phyloP scores from a whole-genome alignment of 352 stramenopile species.

The Globisporangium nodosum region DNA sequence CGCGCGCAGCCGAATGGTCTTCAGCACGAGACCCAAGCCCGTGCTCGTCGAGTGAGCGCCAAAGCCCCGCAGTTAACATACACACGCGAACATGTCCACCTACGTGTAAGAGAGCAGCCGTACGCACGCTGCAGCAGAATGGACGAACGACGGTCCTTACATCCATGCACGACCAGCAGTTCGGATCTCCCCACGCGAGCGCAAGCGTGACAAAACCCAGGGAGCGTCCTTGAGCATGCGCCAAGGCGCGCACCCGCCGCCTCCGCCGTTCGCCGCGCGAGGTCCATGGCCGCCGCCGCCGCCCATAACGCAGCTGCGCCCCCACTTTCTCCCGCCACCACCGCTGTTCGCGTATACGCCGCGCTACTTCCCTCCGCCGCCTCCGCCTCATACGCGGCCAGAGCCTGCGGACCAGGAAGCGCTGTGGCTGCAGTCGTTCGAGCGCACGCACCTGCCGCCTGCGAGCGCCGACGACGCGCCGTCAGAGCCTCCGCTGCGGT shows the following conservation, averaged over 20 bases:
- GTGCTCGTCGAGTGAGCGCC: slow-evolving; percentile 27
- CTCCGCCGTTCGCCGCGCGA: not conserved
- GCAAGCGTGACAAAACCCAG: not conserved
- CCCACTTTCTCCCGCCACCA: not conserved
- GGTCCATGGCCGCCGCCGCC: no score
- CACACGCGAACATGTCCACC: not conserved
- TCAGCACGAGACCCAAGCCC: slow-evolving; percentile 69
- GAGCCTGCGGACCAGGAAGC: slow-evolving; percentile 5
- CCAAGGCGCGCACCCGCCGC: not conserved
- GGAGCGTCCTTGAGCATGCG: not conserved
- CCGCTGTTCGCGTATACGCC: not conserved
- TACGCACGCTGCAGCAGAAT: no score
- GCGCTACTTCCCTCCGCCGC: not conserved
- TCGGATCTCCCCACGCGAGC: not conserved
- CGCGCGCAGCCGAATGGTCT: slow-evolving; percentile 69
- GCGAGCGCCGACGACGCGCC: not conserved
- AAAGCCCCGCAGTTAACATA: not conserved
- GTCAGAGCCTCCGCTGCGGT: not conserved
- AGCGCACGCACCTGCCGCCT: slow-evolving; percentile 1
- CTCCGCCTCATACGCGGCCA: not conserved
- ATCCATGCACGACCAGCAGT: no score
- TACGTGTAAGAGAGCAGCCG: not conserved
- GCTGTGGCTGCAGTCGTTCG: slow-evolving; percentile 13
- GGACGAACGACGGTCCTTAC: no score
- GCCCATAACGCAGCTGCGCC: not conserved